Base-by-base conservation (phyloP, 345 rosid species). In the Salix suchowensis region DNA sequence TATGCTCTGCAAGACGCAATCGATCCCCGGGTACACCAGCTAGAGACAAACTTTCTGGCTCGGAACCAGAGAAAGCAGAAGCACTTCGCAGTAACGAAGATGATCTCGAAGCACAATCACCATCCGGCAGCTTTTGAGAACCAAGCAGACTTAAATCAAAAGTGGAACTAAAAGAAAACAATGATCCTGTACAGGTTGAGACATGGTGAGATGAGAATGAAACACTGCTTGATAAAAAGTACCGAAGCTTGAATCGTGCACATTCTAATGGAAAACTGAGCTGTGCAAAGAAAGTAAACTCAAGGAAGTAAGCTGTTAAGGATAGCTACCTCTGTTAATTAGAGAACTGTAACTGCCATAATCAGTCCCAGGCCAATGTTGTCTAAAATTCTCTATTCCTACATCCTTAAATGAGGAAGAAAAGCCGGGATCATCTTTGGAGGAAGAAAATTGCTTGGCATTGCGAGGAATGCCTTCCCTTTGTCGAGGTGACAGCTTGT, bases 271-370 rank as follows among this genome's bases (percentile, higher is more conserved):
- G 72, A 52, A 40, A 69, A 75, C 65, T 21, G 83, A 79, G 72
- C 80, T 85, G 71, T 81, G 77, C 65, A 83, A 73, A 77, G 84
- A 81, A 78, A 85, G 76, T 82, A 78, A 80, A 79, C 77, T 32
- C 84, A 87, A 61, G 88, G 91, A 82, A 82, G 80, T 62, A 86
- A 83, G 77, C 75, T 74, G 32, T 82, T 84, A 23, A 75, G 84
- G 68, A 81, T 89, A 72, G 71, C 70, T 84, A 61, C 78, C 80
- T 68, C 73, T 79, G 71, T 79, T 82, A 75, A 72, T 61, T 73
- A 79, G 81, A 39, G 83, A 78, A 76, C 77, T 65, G 81, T 74
- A 77, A 81, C 80, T 88, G 52, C 84, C 80, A 70, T 62, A 70
- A 74, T 80, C 77, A 79, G 77, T 80, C 73, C 70, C 75, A 74